Evolutionary conservation across 352 stramenopile species (phyloP), one percentile per base, ranked within the genome.

Genomic region (Phytopythium boreale): DNA sequence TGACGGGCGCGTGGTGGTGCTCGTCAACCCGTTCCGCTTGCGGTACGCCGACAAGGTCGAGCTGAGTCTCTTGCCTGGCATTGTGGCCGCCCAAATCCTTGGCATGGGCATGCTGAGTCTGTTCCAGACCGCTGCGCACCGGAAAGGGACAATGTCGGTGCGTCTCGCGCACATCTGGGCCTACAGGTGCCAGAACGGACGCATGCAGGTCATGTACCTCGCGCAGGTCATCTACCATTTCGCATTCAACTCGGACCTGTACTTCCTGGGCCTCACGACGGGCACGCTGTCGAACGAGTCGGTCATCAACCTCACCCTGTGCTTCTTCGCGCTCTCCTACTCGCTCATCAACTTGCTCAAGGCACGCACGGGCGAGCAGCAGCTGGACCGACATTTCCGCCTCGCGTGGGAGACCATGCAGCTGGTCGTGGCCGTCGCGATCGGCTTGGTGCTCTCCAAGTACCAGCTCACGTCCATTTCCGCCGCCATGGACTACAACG

Each of bases 261-360:
- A 72, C 58, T 74, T 65, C 57, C 20, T 74, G 5, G 67, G 63
- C 0, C 67, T 76, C 0, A 63, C 63, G 9, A 74, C 70, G 12
- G 70, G 70, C 8, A 76, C 67, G 6, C 20, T 73, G 17, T 66
- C 67, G 11, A 59, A 62, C 5, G 70, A 69, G 24, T 69, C 70
- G 0, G 7, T 74, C 19, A 51, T 47, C 0, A 75, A 75, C 15
- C 49, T 75, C 31, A 57, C 47, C 1, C 63, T 75, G 20, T 65
- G 69, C 52, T 75, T 75, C 49, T 75, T 75, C 46, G 61, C 49
- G 39, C 67, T 75, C 53, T 72, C 64, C n/a, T 75, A 75, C 41
- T 67, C 65, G 39, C 66, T 70, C 46, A 46, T 72, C 22, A 75
- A 75, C 46, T 34, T 75, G 17, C 5, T 70, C 1, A 72, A 70